Evolutionary conservation across 345 rosid genomes (phyloP), one percentile per base, ranked within the genome.

Genomic region (Conringia planisiliqua): DNA sequence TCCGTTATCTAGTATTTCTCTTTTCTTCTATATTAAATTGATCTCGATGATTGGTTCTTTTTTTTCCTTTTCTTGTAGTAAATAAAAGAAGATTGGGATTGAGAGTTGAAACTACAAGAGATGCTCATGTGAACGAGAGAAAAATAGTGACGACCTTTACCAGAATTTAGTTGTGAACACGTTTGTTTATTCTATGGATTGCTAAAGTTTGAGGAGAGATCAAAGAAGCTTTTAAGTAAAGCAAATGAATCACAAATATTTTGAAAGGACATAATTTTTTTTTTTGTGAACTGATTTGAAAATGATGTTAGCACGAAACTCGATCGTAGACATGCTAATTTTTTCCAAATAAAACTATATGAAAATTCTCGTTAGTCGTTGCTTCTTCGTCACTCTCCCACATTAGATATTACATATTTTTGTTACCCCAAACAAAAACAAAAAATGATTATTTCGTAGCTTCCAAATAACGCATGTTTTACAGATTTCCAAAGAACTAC

Each of bases 121-220:
- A 62, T 17, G 70, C 32, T 42, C 7, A 63, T 77, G 75, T 77
- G 80, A 77, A 77, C 61, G 11, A 44, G 4, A 46, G 11, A 7
- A 1, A 27, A 54, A 29, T 42, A 56, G 44, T 70, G 71, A 70
- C 67, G 60, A 58, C 75, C 26, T 43, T 14, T 13, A 38, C 8
- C 13, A 11, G 4, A 17, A 40, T 13, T 26, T 10, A 52, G 58
- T 22, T 69, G 74, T 69, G 74, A 76, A 62, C 74, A 42, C 70
- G 65, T 69, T 68, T 68, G 29, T 14, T 40, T 61, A 24, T 26
- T 61, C 61, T 58, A 69, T 68, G 57, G 63, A 68, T 68, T 68
- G 1, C 20, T 68, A 60, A 68, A 61, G 57, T 47, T 61, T 61
- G 48, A 51, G 56, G 68, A 48, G 12, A 20, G 56, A 75, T 51